Evolutionary conservation across 1,139 yeast genomes (phyloP).

Genomic region (Suhomyces bolitotheri): DNA sequence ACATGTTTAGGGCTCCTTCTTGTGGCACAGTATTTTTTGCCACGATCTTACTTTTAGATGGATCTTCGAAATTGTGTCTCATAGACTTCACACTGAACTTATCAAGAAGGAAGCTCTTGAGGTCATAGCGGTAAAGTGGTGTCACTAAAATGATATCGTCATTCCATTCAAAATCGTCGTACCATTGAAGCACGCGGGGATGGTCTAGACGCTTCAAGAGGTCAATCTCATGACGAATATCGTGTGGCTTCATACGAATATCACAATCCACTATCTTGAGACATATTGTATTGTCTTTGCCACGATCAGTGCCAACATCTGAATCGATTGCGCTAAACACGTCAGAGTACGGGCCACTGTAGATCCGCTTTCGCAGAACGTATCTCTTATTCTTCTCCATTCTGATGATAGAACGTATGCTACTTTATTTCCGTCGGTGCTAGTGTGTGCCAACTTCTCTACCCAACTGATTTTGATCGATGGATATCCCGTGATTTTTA

Average conservation of each 20-base stretch:
- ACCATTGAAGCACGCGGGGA: constrained; percentile 22
- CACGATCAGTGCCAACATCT: constrained; percentile 10
- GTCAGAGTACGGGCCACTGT: constrained; percentile 40
- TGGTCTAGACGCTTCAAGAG: constrained; percentile 28
- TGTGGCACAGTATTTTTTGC: constrained; percentile 12
- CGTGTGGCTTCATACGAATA: constrained; percentile 40
- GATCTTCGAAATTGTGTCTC: constrained; percentile 23
- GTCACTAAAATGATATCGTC: constrained; percentile 42
- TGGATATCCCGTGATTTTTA: background rate
- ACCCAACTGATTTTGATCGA: too few relatives aligned
- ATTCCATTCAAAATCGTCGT: constrained; percentile 24
- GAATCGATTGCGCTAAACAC: constrained; percentile 29
- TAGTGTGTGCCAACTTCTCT: too few relatives aligned
- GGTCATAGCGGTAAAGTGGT: constrained; percentile 31
- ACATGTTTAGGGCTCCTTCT: constrained; percentile 4
- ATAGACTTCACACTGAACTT: constrained; percentile 19
- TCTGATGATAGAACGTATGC: background rate
- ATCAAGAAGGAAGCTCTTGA: constrained; percentile 25
- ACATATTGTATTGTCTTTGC: constrained; percentile 24
- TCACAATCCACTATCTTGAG: constrained; percentile 45
- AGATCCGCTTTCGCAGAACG: constrained; percentile 24
- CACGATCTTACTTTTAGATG: constrained; percentile 17
- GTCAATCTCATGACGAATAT: constrained; percentile 34
- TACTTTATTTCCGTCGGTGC: too few relatives aligned
- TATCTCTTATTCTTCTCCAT: constrained; percentile 17